Evolutionary conservation across 495 filamentous ascomycete genomes (phyloP).

Genomic region (Penicillium canescens): DNA sequence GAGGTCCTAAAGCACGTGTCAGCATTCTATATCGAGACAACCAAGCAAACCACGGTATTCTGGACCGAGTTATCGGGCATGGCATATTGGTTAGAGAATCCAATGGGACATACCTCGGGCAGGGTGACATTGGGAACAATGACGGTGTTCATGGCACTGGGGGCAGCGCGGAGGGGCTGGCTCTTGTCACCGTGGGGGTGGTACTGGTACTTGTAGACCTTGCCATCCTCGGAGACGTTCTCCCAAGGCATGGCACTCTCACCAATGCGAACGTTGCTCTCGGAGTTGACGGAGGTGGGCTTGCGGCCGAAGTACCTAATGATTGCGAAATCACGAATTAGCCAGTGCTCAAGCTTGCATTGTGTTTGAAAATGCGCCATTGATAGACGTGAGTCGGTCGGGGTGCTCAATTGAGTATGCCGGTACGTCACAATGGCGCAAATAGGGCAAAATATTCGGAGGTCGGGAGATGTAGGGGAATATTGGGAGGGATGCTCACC

Average conservation of each 20-base stretch:
- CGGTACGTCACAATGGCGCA: constrained; percentile 14
- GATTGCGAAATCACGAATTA: constrained; percentile 11
- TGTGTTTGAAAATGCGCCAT: background rate
- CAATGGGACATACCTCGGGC: constrained; percentile 67
- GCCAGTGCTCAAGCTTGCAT: constrained; percentile 8
- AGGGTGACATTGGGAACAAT: constrained; percentile 90
- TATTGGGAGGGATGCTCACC: constrained; percentile 40
- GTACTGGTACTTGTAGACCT: constrained; percentile 83
- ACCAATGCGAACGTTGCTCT: constrained; percentile 72
- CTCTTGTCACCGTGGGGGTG: constrained; percentile 83
- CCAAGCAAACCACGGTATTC: constrained; percentile 10
- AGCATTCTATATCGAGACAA: constrained; percentile 9
- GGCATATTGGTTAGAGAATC: background rate
- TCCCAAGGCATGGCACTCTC: constrained; percentile 88
- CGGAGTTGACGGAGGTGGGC: constrained; percentile 82
- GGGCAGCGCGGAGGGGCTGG: constrained; percentile 79
- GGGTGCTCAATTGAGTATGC: background rate
- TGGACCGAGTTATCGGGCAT: background rate
- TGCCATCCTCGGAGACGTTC: constrained; percentile 51
- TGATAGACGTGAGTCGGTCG: too few species aligned
- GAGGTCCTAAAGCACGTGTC: constrained; percentile 56
- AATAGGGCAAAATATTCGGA: constrained; percentile 10
- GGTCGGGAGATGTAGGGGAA: constrained; percentile 33
- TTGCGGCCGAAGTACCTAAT: constrained; percentile 65
- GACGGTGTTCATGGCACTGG: constrained; percentile 90